Base-by-base conservation (phyloP, 164 flowering plant species). In the Umbilicus rupestris region DNA sequence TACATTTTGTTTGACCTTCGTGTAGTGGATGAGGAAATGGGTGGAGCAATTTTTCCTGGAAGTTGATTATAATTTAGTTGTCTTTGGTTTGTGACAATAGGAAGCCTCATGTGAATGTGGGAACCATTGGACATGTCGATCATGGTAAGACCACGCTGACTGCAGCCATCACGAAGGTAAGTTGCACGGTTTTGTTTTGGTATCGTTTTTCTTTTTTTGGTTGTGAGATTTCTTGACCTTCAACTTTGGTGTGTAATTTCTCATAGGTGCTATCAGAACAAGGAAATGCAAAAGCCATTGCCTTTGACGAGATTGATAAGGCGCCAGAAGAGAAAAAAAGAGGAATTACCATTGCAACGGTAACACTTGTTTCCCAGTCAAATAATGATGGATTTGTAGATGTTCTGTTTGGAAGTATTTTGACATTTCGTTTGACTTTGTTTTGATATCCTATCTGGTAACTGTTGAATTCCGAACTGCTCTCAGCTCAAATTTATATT, bases 271-370 rank as follows among this genome's bases (percentile, higher is more conserved):
- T 94, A 47, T 84, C 98, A 47, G 96, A 87, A 73, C 95, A 89
- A 79, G 97, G 98, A 5, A 89, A 89, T 75, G 97, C 97, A 19
- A 89, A 94, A 68, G 98, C 96, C 66, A 63, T 89, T 70, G 92
- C 97, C 31, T 94, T 90, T 73, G 96, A 91, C 78, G 96, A 94
- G 77, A 91, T 94, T 74, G 98, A 94, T 74, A 94, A 94, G 80
- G 98, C 97, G 67, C 97, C 98, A 14, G 98, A 94, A 75, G 98
- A 90, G 86, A 89, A 83, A 71, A 87, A 84, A 82, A 85, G 97
- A 82, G 98, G 97, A 76, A 93, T 93, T 74, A 93, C 98, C n/a
- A 93, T 93, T 80, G 90, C 98, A 39, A 87, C 97, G 81, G 98
- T 94, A 66, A n/a, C 81, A 2, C 26, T 31, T 2, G 62, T 39